Conservation (phyloP, 176 grass and related monocot species). For the Alopecurus myosuroides region DNA sequence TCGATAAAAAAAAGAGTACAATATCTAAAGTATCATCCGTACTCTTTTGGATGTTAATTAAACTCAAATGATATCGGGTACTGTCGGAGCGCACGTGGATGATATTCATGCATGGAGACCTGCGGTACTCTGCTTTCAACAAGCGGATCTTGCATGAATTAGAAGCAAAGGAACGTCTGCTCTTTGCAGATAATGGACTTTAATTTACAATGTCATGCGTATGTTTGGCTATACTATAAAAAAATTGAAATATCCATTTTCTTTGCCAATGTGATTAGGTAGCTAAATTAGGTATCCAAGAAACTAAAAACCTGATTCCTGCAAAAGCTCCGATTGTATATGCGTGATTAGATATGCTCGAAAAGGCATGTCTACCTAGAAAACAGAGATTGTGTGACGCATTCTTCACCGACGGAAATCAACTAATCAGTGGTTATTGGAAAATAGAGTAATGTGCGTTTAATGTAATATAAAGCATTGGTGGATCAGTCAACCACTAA, state of each 20-base stretch:
- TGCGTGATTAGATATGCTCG: neutral
- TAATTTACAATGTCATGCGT: no score
- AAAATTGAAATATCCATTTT: no score
- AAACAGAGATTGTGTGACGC: neutral
- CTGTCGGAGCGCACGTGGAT: neutral
- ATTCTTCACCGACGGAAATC: neutral
- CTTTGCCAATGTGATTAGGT: no score
- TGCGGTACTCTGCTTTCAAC: neutral
- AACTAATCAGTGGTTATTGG: neutral
- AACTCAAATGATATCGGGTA: neutral
- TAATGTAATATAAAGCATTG: neutral
- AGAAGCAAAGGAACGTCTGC: no score
- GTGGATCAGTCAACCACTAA: constrained; percentile 1
- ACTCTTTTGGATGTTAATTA: neutral
- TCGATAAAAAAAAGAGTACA: no score
- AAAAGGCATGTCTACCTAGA: neutral
- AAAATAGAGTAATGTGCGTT: neutral
- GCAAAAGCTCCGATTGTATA: neutral
- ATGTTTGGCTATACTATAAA: no score
- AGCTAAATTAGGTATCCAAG: no score
- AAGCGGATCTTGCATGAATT: no score
- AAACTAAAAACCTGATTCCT: neutral
- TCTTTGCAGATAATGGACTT: no score
- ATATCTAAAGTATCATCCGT: neutral
- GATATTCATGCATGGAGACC: neutral